These are phyloP conservation scores for Ceratorhiza oryzae-sativae DNA, from an alignment of 1,284 basidiomycete species.

Conservation along the genomic window DNA sequence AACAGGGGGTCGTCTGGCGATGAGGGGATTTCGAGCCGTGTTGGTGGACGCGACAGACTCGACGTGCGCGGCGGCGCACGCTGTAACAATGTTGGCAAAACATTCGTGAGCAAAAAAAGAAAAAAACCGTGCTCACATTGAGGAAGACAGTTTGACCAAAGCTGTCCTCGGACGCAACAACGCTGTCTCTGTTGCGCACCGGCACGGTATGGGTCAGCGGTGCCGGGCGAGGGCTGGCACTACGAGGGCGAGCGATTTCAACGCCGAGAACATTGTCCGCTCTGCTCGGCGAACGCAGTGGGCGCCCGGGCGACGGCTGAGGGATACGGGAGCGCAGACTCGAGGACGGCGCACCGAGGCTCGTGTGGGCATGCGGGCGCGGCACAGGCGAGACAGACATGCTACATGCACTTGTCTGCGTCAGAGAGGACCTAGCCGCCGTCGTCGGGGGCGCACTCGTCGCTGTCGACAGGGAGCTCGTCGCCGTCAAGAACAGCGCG, in stretches of 20 bases:
- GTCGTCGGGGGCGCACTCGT: slow-evolving; percentile 4
- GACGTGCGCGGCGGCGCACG: slow-evolving; percentile 26
- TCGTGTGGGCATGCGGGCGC: slow-evolving; percentile 29
- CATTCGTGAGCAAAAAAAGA: not conserved
- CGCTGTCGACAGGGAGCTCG: slow-evolving; percentile 8
- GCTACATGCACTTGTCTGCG: slow-evolving; percentile 8
- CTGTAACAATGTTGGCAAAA: not conserved
- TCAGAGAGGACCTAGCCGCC: not conserved
- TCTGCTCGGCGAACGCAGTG: slow-evolving; percentile 13
- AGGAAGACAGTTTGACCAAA: slow-evolving; percentile 32
- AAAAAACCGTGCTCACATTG: not conserved
- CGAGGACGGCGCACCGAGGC: slow-evolving; percentile 22
- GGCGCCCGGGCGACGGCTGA: slow-evolving; percentile 5
- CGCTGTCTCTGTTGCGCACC: slow-evolving; percentile 24
- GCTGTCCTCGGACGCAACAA: slow-evolving; percentile 33
- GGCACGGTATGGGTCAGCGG: slow-evolving; percentile 9
- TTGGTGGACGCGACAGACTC: slow-evolving; percentile 28
- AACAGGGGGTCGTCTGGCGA: slow-evolving; percentile 36
- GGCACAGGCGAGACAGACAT: slow-evolving; percentile 23
- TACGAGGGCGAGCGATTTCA: slow-evolving; percentile 10
- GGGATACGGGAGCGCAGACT: slow-evolving; percentile 29
- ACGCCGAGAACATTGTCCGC: slow-evolving; percentile 2
- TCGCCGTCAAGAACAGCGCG: slow-evolving; percentile 17
- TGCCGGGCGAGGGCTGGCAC: slow-evolving; percentile 15
- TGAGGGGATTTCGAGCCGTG: slow-evolving; percentile 23